phyloP scores from a whole-genome alignment of 2,329 filamentous ascomycete genomes.

The Fusarium pseudograminearum region DNA sequence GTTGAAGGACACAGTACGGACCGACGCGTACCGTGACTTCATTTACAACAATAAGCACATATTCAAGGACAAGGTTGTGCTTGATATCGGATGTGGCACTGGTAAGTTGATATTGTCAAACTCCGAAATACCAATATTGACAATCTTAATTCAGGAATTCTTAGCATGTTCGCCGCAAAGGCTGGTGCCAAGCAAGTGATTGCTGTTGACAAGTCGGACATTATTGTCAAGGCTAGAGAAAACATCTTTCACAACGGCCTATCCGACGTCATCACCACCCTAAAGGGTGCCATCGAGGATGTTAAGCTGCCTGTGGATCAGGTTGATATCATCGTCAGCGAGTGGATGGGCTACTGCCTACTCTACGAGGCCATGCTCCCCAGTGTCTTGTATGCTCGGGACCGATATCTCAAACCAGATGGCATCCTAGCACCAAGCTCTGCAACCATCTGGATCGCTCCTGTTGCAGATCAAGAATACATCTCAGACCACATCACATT shows the following conservation, averaged over 20 bases:
- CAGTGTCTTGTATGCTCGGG: constrained; percentile 87
- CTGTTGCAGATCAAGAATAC: constrained; percentile 81
- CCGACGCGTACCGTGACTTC: constrained; percentile 93
- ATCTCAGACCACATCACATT: constrained; percentile 82
- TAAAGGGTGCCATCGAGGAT: constrained; percentile 90
- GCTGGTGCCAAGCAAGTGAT: constrained; percentile 89
- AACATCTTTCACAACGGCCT: constrained; percentile 87
- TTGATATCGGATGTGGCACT: constrained; percentile 90
- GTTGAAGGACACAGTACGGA: constrained; percentile 90
- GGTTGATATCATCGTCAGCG: constrained; percentile 94
- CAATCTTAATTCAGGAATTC: constrained; percentile 68
- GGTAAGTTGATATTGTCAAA: constrained; percentile 54
- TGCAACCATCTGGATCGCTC: constrained; percentile 84
- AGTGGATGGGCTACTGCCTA: constrained; percentile 98
- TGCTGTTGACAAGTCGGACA: constrained; percentile 91
- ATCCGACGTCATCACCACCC: constrained; percentile 77
- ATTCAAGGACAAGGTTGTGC: constrained; percentile 85
- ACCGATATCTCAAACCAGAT: constrained; percentile 83
- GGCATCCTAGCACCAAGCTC: constrained; percentile 90
- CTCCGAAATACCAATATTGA: neutral
- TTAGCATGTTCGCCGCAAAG: constrained; percentile 94
- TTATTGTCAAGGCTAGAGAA: constrained; percentile 86
- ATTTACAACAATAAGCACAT: constrained; percentile 92
- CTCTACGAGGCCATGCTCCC: constrained; percentile 97
- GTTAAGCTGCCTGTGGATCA: constrained; percentile 80